Evolutionary conservation across 192 early-diverging fungal species (phyloP), one percentile per base, ranked within the genome.

Genomic region (Radiomyces spectabilis): DNA sequence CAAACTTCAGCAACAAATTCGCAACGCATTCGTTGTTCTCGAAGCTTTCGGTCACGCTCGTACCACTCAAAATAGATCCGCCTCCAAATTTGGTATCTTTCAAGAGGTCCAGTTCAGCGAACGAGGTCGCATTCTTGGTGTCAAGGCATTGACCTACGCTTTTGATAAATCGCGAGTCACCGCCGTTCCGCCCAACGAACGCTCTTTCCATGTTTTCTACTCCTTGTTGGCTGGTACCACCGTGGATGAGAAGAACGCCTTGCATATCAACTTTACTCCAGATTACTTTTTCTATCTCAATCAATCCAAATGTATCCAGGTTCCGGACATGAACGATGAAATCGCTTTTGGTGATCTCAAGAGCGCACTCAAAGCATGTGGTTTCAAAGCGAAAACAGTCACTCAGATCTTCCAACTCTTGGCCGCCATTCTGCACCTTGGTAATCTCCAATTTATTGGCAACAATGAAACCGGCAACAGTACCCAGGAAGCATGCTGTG

Each of bases 71-170:
- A 88, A 85, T 53, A 71, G 50, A 16, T 79, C 77, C 58, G 83
- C 91, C 2, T 93, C 91, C 12, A 78, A 87, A 18, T 88, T 78
- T 46, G 86, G 89, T 2, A 72, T 88, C 25, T 96, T 87, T 77
- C 81, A 87, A 27, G 95, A 98, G 73, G 73, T 91, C 53, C 95
- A 98, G 78, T 95, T 88, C 62, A 86, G 84, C 53, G 84, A 84
- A 33, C 68, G 83, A 16, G 92, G 94, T 19, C 83, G 83, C 21
- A 74, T 98, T 47, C 61, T 88, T 12, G 95, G 94, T 47, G 69
- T 83, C 51, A 94, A 98, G 66, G 61, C 82, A 9, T 62, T 95
- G 16, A 78, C 87, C 9, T 88, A 78, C 55, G 70, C 74, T 18
- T 74, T 88, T 19, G 86, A 90, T 59, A 65, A 74, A 10, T 67